A percentile compares a stretch with the other conserved stretches of the same genome.
phyloP scores from a whole-genome alignment of 2,329 filamentous ascomycete species.

The Mycosphaerella arachidis region DNA sequence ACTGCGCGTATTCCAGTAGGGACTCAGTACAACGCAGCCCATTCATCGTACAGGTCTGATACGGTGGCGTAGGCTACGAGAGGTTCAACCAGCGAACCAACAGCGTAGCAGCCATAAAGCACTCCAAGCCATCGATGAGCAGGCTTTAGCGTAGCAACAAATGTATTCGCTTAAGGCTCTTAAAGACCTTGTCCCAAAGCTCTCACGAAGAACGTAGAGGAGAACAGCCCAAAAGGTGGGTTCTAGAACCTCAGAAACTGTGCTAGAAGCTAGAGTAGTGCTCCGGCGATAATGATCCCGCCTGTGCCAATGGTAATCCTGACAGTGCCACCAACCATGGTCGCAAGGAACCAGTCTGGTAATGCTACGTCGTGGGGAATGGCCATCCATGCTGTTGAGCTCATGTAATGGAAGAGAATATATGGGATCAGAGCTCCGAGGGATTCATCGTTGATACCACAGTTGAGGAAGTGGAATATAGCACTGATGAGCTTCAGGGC shows the following conservation, averaged over 20 bases:
- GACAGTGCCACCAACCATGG: constrained; percentile 53
- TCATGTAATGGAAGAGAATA: constrained; percentile 53
- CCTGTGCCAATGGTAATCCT: constrained; percentile 53
- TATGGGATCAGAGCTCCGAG: constrained; percentile 61
- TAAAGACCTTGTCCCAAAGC: constrained; percentile 59
- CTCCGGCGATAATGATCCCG: constrained; percentile 54
- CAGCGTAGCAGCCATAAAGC: constrained; percentile 19
- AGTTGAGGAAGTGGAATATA: constrained; percentile 61
- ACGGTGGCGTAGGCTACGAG: constrained; percentile 18
- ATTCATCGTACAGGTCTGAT: constrained; percentile 6
- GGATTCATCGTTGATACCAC: constrained; percentile 61
- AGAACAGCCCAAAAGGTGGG: constrained; percentile 55
- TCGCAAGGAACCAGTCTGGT: constrained; percentile 56
- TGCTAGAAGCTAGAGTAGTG: constrained; percentile 50
- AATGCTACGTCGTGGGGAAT: constrained; percentile 54
- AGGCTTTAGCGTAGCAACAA: constrained; percentile 40
- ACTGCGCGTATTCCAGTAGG: constrained; percentile 15
- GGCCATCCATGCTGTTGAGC: constrained; percentile 44
- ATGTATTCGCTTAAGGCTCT: constrained; percentile 61
- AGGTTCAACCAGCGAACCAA: constrained; percentile 13
- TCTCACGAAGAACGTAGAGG: constrained; percentile 54
- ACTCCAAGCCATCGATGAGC: constrained; percentile 19
- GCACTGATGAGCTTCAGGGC: constrained; percentile 50
- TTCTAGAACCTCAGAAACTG: constrained; percentile 54
- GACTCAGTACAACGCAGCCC: constrained; percentile 19